Percentiles rank a stretch among this genome's conserved stretches.
Conservation (phyloP, 306 rosid genomes). For the Glycine tomentella region DNA sequence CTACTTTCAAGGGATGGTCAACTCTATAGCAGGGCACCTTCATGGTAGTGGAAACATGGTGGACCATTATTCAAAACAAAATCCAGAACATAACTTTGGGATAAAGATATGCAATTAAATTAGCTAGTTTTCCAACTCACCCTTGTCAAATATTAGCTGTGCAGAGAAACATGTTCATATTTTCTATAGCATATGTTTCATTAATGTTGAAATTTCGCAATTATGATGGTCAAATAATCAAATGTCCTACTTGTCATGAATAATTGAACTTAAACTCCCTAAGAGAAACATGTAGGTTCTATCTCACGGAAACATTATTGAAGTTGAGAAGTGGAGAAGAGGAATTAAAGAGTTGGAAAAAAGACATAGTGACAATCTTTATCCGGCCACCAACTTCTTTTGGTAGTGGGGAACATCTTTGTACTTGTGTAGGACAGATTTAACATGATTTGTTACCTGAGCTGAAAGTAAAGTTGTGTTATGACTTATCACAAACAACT, state of each 20-base stretch:
- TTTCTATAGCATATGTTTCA: neutral
- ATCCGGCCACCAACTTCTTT: slow-evolving; percentile 33
- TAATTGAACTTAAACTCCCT: neutral
- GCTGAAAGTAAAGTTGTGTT: slow-evolving; percentile 41
- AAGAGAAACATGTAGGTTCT: slow-evolving; percentile 28
- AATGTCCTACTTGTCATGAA: slow-evolving; percentile 3
- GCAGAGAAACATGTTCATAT: slow-evolving; percentile 15
- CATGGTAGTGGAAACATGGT: slow-evolving; percentile 46
- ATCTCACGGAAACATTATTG: slow-evolving; percentile 22
- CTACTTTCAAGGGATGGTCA: slow-evolving; percentile 52
- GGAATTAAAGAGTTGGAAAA: neutral
- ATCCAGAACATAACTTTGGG: slow-evolving; percentile 16
- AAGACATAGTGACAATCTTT: slow-evolving; percentile 26
- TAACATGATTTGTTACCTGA: slow-evolving; percentile 56
- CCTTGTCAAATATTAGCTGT: slow-evolving; percentile 17
- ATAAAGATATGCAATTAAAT: slow-evolving; percentile 27
- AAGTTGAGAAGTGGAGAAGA: slow-evolving; percentile 2
- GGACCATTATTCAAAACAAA: slow-evolving; percentile 40
- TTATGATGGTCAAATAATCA: neutral
- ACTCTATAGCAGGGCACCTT: slow-evolving; percentile 42
- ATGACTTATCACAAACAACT: slow-evolving; percentile 35
- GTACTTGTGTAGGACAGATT: slow-evolving; percentile 43
- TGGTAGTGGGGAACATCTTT: slow-evolving; percentile 58
- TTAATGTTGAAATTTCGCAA: neutral
- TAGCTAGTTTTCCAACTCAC: slow-evolving; percentile 47